Conservation (phyloP, 2,329 filamentous ascomycete genomes). For the Pestalotiopsis sp. region DNA sequence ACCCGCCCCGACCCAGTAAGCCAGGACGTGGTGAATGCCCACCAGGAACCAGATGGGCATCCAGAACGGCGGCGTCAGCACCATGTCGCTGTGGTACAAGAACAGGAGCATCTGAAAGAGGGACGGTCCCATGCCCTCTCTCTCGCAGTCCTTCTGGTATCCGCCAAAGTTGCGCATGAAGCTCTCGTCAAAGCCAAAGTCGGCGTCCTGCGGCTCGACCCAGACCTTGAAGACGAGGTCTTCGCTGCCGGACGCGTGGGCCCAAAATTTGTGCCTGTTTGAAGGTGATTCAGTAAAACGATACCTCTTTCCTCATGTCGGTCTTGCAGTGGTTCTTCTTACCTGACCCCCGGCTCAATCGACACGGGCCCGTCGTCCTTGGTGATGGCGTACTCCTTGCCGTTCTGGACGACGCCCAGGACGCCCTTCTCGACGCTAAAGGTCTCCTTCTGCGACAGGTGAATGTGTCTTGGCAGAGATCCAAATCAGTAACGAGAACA, state of each 20-base stretch:
- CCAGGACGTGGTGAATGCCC: slow-evolving; percentile 15
- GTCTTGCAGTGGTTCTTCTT: neutral
- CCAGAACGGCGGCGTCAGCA: slow-evolving; percentile 21
- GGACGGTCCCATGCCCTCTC: slow-evolving; percentile 15
- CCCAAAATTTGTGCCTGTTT: slow-evolving; percentile 21
- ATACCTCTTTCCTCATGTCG: neutral
- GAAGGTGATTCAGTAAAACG: neutral
- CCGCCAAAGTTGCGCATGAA: slow-evolving; percentile 20
- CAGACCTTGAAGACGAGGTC: slow-evolving; percentile 20
- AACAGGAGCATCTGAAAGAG: slow-evolving; percentile 20
- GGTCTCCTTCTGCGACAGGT: slow-evolving; percentile 19
- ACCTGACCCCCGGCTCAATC: slow-evolving; percentile 17
- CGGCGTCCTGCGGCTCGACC: slow-evolving; percentile 17
- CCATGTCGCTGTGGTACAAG: slow-evolving; percentile 15
- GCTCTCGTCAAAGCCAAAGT: slow-evolving; percentile 19
- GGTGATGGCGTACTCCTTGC: slow-evolving; percentile 12
- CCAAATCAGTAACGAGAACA: too few relatives aligned
- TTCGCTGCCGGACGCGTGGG: slow-evolving; percentile 16
- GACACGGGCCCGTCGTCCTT: slow-evolving; percentile 18
- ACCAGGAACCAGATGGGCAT: slow-evolving; percentile 18
- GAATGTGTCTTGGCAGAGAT: slow-evolving; percentile 19
- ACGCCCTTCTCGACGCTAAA: slow-evolving; percentile 22
- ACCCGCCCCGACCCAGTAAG: slow-evolving; percentile 13
- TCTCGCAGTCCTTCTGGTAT: slow-evolving; percentile 20
- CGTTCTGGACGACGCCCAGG: slow-evolving; percentile 15